phyloP scores from a whole-genome alignment of 805 yeast species.

The Candida xyloterini region DNA sequence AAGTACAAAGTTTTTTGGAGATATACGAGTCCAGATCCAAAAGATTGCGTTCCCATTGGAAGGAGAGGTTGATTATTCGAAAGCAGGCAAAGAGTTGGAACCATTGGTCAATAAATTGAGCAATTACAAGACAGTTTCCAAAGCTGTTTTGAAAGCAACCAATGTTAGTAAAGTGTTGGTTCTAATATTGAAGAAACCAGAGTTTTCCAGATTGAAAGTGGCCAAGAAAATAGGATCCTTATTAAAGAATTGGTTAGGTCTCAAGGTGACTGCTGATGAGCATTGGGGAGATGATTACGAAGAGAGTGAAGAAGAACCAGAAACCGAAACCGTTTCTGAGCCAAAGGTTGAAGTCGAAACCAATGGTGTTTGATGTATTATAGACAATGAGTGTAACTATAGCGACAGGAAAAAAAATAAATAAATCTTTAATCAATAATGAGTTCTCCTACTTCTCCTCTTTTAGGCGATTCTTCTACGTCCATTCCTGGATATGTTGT shows the following conservation, averaged over 20 bases:
- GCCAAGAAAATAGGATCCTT: conserved; percentile 19
- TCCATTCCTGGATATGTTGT: conserved; percentile 30
- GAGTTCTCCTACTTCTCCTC: conserved; percentile 1
- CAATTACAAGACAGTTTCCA: conserved; percentile 23
- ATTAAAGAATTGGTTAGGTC: conserved; percentile 27
- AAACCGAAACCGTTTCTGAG: conserved; percentile 36
- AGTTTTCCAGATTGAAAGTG: conserved; percentile 22
- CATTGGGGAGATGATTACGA: conserved; percentile 28
- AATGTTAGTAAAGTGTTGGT: conserved; percentile 33
- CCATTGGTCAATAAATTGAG: conserved; percentile 25
- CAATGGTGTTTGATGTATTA: conserved; percentile 1
- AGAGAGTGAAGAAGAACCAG: conserved; percentile 22
- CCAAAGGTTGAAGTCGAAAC: background rate
- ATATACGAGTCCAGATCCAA: conserved; percentile 27
- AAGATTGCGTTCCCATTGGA: conserved; percentile 19
- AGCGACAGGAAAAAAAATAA: background rate
- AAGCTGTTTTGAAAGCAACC: conserved; percentile 31
- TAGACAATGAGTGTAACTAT: background rate
- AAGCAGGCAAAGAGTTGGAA: conserved; percentile 20
- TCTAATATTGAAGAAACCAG: conserved; percentile 37
- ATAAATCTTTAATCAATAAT: background rate
- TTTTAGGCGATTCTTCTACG: conserved; percentile 25
- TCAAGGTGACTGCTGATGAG: conserved; percentile 30
- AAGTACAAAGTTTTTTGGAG: conserved; percentile 21
- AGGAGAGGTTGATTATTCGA: conserved; percentile 21